phyloP scores from a whole-genome alignment of 805 yeast species.

The Grigorovia transvaalensis region DNA sequence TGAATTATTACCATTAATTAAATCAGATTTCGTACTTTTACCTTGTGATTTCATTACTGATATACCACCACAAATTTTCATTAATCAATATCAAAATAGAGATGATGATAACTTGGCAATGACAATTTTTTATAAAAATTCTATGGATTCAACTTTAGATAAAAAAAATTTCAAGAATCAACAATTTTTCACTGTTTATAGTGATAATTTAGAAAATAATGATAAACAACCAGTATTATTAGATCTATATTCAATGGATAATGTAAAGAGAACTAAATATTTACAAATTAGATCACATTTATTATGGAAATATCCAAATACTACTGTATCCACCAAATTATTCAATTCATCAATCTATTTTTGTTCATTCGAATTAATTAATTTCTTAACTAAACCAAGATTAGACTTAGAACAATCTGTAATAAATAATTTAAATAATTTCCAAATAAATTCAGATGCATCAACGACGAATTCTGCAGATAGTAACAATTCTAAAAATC shows the following conservation, averaged over 20 bases:
- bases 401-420: not conserved
- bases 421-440: no score
- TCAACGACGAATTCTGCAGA: not conserved
- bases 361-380: slow-evolving; percentile 44
- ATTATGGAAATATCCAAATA: slow-evolving; percentile 78
- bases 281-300: slow-evolving; percentile 74
- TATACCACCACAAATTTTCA: slow-evolving; percentile 77
- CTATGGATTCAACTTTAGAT: slow-evolving; percentile 67
- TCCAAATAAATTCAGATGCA: not conserved
- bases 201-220: slow-evolving; percentile 39
- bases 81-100: slow-evolving; percentile 73
- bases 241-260: slow-evolving; percentile 61
- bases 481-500: slow-evolving; percentile 2
- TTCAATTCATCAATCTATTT: slow-evolving; percentile 66
- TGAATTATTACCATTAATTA: slow-evolving; percentile 34
- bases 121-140: slow-evolving; percentile 66
- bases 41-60: slow-evolving; percentile 95
- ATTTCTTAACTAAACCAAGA: slow-evolving; percentile 31
- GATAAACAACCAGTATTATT: slow-evolving; percentile 36
- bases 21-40: slow-evolving; percentile 58
- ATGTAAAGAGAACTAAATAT: slow-evolving; percentile 60
- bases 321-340: slow-evolving; percentile 65
- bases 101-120: slow-evolving; percentile 60
- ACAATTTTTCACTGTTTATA: slow-evolving; percentile 52
- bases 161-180: slow-evolving; percentile 38